Conservation (phyloP, 768 basidiomycete species). For the Boletus edulis region DNA sequence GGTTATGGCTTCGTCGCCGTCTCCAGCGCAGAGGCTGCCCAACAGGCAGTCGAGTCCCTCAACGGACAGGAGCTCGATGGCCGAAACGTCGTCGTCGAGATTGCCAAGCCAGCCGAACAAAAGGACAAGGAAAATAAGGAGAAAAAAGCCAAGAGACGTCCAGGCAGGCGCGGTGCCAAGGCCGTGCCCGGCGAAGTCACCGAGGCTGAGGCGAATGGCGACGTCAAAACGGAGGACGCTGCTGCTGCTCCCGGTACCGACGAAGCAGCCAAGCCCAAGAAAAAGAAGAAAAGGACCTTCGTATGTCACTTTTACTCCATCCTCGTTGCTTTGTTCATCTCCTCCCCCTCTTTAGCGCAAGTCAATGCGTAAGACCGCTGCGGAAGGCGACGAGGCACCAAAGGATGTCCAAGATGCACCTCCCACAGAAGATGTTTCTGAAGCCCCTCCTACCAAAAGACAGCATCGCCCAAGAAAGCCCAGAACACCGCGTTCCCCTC, state of each 20-base stretch:
- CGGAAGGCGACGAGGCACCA: constrained; percentile 21
- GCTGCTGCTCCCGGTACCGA: constrained; percentile 47
- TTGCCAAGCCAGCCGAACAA: constrained; percentile 88
- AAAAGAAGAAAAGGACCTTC: constrained; percentile 72
- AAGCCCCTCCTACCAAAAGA: constrained; percentile 32
- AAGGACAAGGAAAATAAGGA: constrained; percentile 80
- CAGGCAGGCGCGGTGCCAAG: constrained; percentile 83
- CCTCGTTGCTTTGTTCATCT: not conserved
- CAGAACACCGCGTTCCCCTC: constrained; percentile 55
- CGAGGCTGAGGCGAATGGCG: constrained; percentile 86
- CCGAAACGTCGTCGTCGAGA: constrained; percentile 85
- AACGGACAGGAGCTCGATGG: constrained; percentile 89
- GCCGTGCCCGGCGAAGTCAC: constrained; percentile 87
- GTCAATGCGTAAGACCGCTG: constrained; percentile 38
- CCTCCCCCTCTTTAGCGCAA: constrained; percentile 47
- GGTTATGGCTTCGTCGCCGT: constrained; percentile 94
- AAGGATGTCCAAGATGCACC: constrained; percentile 30
- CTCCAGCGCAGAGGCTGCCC: constrained; percentile 74
- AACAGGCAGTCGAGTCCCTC: constrained; percentile 82
- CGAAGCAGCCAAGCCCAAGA: constrained; percentile 66
- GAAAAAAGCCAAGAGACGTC: constrained; percentile 74
- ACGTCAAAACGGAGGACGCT: constrained; percentile 57
- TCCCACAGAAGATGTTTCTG: constrained; percentile 38
- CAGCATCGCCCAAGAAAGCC: constrained; percentile 58
- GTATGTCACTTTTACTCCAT: constrained; percentile 35